Base-by-base conservation (phyloP, 495 filamentous ascomycete species). In the Apiosordaria backusii region DNA sequence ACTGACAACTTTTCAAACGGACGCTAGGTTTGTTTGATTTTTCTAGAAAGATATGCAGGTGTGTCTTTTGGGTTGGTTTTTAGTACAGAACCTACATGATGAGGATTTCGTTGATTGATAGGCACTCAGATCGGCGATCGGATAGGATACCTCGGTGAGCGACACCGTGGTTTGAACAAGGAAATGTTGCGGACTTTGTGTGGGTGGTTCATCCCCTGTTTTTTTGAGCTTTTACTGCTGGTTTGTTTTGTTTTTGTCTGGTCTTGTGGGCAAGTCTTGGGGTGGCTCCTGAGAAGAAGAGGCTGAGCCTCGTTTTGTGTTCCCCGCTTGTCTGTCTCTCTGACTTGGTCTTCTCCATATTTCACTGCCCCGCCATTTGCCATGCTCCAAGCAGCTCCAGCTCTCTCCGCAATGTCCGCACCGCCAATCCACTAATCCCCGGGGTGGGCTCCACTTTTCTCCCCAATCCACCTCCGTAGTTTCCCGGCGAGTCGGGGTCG, bases 401-500 rank as follows among this genome's bases (percentile, higher is more conserved):
- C 35, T 45, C 35, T 13, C 35, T 45, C 35, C 35, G 35, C 35
- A 45, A 45, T 45, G 35, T 45, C 35, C 35, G 35, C 35, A 13
- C 35, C 35, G 35, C 35, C 35, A 45, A 45, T 45, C 35, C 35
- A 45, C 35, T 45, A 45, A 45, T 45, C 35, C 53, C 53, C 53
- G 53, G 23, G 23, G 19, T 2, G 19, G 19, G 53, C 19, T 57
- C 53, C 53, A 21, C 18, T 21, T 57, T 21, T 24, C 53, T n/a
- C 35, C 22, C 35, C 35, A 45, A 60, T 4, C 23, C 24, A n/a
- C 4, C 57, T 27, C 57, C 57, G 57, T 60, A 18, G 19, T 60
- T 24, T 25, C 57, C 57, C 57, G 57, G 57, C 24, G 57, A n/a
- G 24, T 60, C 57, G 57, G 57, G 57, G 23, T 57, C 53, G 53